Base-by-base conservation (phyloP, 2,329 filamentous ascomycete genomes). In the Scedosporium apiospermum region DNA sequence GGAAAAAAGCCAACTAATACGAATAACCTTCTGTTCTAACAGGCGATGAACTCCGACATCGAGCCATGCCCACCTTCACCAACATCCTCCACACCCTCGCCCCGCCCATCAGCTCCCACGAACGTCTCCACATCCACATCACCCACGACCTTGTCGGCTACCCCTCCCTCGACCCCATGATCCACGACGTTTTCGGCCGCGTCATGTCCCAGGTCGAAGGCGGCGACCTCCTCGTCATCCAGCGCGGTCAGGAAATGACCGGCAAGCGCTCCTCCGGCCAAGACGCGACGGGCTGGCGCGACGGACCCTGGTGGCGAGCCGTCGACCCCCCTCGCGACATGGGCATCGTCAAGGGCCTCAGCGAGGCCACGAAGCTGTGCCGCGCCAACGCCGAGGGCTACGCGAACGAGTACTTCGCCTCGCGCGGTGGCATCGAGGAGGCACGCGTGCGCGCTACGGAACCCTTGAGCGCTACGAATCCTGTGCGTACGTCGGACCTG, bases 181-280 rank as follows among this genome's bases (percentile, higher is more conserved):
- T 98, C 69, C 91, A 98, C 76, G 84, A 84, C 63, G 92, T 95
- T 66, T 99, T 99, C 78, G 89, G 89, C 62, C 88, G 92, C 61
- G 93, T 99, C 70, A 99, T 99, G 95, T 85, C 92, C n/a, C 95
- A 99, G 77, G 95, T 99, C 57, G 95, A 99, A 76, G 95, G 95
- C 66, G 95, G 95, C 62, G 95, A 98, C 70, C 82, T 99, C 18
- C 82, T 98, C 62, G 95, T 99, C 62, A 87, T 98, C 65, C 95
- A 99, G 76, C 90, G 93, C 44, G 95, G 95, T 21, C 89, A 91
- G 65, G 95, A 98, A 75, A 90, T 88, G 58, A 84, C 87, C 57
- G 86, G 85, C 34, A 87, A 87, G 57, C 84, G 87, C 53, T 82
- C 82, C 51, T 85, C 86, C 80, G 64, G 78, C 27, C 83, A 86